Percentiles rank a stretch among this genome's conserved stretches.
These are phyloP conservation scores for Zopfia rhizophila DNA, from an alignment of 2,329 filamentous ascomycete genomes.

Conservation along the genomic window DNA sequence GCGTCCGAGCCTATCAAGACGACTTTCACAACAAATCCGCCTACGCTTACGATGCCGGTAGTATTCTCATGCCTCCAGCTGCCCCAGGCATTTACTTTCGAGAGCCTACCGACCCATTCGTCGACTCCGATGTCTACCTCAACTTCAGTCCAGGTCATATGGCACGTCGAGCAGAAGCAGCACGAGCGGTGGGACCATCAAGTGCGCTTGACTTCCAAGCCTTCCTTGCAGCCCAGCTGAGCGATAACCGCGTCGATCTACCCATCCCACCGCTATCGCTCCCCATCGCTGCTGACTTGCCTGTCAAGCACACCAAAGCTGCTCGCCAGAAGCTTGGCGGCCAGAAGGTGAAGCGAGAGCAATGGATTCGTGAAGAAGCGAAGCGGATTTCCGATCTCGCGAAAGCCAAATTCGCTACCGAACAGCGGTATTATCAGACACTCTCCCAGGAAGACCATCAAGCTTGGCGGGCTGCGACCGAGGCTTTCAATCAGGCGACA, in stretches of 20 bases:
- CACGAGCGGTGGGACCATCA: no score
- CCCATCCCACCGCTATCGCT: conserved; percentile 17
- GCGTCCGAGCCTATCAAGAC: no score
- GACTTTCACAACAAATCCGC: no score
- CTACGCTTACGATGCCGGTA: no score
- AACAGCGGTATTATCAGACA: conserved; percentile 5
- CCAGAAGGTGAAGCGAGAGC: conserved; percentile 17
- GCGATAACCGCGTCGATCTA: conserved; percentile 7
- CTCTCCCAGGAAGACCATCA: conserved; percentile 8
- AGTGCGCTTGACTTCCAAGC: no score
- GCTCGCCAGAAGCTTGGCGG: conserved; percentile 13
- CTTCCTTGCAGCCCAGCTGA: background rate
- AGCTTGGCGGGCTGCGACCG: conserved; percentile 4
- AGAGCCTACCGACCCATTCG: no score
- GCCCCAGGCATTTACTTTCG: no score
- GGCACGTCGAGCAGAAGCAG: no score
- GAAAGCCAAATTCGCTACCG: conserved; percentile 1
- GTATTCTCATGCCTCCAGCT: no score
- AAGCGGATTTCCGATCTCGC: conserved; percentile 17
- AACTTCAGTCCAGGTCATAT: no score
- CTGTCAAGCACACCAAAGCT: background rate
- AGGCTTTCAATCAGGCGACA: conserved; percentile 8
- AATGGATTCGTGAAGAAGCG: conserved; percentile 28
- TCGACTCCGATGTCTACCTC: no score
- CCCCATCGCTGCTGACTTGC: background rate